These are phyloP conservation scores for Hericium erinaceus DNA, from an alignment of 768 basidiomycete species.

Conservation along the genomic window DNA sequence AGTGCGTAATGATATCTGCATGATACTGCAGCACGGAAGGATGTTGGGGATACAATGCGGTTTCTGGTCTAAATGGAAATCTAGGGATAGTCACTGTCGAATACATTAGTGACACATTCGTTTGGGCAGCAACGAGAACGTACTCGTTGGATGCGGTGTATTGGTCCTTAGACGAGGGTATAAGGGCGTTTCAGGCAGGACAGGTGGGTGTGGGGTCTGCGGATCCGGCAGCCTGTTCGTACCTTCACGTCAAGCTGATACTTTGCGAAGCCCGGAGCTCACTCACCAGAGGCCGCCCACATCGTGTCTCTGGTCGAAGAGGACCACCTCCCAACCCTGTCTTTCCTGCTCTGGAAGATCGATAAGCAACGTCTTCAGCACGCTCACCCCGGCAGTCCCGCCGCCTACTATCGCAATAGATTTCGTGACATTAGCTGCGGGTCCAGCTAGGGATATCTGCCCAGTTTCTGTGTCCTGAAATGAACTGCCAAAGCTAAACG, in stretches of 20 bases:
- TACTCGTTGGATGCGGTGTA: conserved; percentile 41
- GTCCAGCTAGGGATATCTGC: no score
- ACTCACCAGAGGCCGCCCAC: conserved; percentile 51
- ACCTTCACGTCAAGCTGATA: not conserved
- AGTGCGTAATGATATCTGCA: conserved; percentile 28
- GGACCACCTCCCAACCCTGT: conserved; percentile 33
- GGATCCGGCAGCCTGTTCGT: conserved; percentile 20
- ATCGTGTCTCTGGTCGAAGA: conserved; percentile 43
- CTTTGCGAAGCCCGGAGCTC: not conserved
- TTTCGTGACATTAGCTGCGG: not conserved
- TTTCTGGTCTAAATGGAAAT: conserved; percentile 21
- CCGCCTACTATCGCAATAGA: conserved; percentile 48
- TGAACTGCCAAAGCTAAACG: not conserved
- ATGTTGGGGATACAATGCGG: conserved; percentile 41
- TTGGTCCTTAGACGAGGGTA: conserved; percentile 48
- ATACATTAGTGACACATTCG: not conserved
- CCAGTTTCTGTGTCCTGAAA: no score
- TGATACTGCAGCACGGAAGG: conserved; percentile 40
- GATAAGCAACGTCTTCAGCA: conserved; percentile 36
- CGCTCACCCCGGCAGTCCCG: conserved; percentile 46
- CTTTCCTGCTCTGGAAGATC: conserved; percentile 33
- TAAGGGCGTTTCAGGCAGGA: conserved; percentile 42
- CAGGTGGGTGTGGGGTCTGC: conserved; percentile 28
- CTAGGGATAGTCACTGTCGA: conserved; percentile 38
- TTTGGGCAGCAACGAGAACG: not conserved